Conservation (phyloP, 805 yeast species). For the Ogataea sp. region DNA sequence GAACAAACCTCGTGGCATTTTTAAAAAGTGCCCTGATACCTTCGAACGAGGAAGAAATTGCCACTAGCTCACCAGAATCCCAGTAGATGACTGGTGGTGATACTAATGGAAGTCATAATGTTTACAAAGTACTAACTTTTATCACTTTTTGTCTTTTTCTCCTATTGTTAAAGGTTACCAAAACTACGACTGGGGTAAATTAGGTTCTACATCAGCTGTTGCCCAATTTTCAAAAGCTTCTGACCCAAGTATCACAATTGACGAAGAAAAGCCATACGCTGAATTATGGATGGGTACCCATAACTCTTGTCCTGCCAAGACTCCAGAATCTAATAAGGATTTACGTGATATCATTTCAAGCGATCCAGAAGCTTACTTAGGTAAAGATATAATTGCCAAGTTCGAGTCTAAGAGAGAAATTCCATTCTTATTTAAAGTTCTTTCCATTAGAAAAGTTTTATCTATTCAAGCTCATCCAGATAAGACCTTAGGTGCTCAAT, state of each 20-base stretch:
- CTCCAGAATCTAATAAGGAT: slow-evolving; percentile 40
- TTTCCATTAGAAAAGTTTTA: slow-evolving; percentile 86
- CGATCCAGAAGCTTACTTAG: slow-evolving; percentile 53
- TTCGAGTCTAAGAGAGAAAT: slow-evolving; percentile 66
- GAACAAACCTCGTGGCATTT: not conserved
- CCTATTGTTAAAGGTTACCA: slow-evolving; percentile 22
- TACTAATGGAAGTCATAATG: not conserved
- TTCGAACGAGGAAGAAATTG: no score
- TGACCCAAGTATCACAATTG: slow-evolving; percentile 52
- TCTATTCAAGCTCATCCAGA: slow-evolving; percentile 98
- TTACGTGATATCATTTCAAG: slow-evolving; percentile 60
- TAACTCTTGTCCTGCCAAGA: slow-evolving; percentile 76
- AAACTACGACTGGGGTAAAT: slow-evolving; percentile 45
- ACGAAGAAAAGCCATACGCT: slow-evolving; percentile 82
- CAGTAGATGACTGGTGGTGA: no score
- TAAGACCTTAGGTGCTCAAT: slow-evolving; percentile 66
- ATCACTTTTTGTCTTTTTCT: not conserved
- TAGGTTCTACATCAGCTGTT: slow-evolving; percentile 79
- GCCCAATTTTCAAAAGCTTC: slow-evolving; percentile 78
- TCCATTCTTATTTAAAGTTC: slow-evolving; percentile 90
- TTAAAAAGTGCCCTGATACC: not conserved
- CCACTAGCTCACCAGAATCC: no score
- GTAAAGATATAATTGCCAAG: slow-evolving; percentile 47
- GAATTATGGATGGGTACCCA: slow-evolving; percentile 99
- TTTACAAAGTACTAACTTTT: not conserved